These are phyloP conservation scores for Manihot esculenta DNA, from an alignment of 441 rosid species.

Conservation along the genomic window DNA sequence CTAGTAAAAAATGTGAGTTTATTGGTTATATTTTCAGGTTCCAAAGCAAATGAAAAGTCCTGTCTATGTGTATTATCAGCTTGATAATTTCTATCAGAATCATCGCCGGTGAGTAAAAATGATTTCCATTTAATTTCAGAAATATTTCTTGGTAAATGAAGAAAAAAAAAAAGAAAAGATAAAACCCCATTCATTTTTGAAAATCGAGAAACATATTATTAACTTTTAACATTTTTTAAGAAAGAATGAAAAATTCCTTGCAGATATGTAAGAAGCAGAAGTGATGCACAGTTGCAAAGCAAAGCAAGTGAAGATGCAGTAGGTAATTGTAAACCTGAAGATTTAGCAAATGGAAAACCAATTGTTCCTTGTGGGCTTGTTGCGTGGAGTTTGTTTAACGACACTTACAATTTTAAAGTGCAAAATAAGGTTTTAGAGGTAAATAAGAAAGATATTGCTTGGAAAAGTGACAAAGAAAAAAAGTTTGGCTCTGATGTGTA, in stretches of 20 bases:
- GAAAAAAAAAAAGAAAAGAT: too few relatives aligned
- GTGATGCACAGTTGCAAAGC: slow-evolving; percentile 51
- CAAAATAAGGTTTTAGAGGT: slow-evolving; percentile 40
- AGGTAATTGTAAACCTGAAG: slow-evolving; percentile 59
- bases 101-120: slow-evolving; percentile 55
- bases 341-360: slow-evolving; percentile 20
- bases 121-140: too few relatives aligned
- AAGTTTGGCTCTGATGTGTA: slow-evolving; percentile 66
- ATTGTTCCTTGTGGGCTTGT: slow-evolving; percentile 89
- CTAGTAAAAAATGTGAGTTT: not conserved
- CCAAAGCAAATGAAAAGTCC: slow-evolving; percentile 71
- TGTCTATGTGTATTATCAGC: slow-evolving; percentile 77
- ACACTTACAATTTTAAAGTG: slow-evolving; percentile 54
- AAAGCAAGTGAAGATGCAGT: slow-evolving; percentile 24
- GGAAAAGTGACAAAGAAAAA: slow-evolving; percentile 74
- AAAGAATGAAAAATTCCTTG: too few relatives aligned
- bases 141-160: too few relatives aligned
- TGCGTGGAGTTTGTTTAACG: slow-evolving; percentile 93
- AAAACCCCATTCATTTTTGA: too few relatives aligned
- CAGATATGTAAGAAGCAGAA: slow-evolving; percentile 73
- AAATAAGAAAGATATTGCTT: slow-evolving; percentile 61
- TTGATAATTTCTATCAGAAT: slow-evolving; percentile 84
- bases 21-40: slow-evolving; percentile 36
- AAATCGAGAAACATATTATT: too few relatives aligned
- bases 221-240: too few relatives aligned